Evolutionary conservation across 345 rosid species (phyloP).

Genomic region (Salix viminalis): DNA sequence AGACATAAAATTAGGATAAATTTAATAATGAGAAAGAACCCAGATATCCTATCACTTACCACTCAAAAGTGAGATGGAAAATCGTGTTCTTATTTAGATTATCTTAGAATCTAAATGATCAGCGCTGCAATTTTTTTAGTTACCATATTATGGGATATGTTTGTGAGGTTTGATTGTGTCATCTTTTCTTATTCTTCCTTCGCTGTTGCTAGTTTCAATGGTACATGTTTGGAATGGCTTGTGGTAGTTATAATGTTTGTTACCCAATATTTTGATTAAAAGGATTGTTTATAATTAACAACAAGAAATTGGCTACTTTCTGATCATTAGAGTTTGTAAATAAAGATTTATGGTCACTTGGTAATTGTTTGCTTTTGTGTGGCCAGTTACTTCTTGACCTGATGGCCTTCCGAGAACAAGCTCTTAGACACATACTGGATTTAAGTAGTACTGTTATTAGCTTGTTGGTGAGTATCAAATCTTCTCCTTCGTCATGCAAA

Average conservation of each 20-base stretch:
- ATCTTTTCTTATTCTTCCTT: background rate
- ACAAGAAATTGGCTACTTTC: background rate
- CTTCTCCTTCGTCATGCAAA: slow-evolving; percentile 19
- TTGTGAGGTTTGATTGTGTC: background rate
- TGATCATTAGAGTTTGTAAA: background rate
- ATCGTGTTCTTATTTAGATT: background rate
- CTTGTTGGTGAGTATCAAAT: slow-evolving; percentile 71
- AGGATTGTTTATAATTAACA: background rate
- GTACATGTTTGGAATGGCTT: background rate
- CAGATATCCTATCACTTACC: background rate
- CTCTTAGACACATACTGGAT: slow-evolving; percentile 90
- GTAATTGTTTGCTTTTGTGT: slow-evolving; percentile 32
- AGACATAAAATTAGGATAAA: background rate
- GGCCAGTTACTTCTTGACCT: slow-evolving; percentile 89
- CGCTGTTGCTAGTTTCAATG: background rate
- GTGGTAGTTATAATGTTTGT: background rate
- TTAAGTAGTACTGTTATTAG: slow-evolving; percentile 97
- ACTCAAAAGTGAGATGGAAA: background rate
- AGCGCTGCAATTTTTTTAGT: background rate
- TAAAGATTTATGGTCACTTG: background rate
- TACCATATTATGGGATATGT: background rate
- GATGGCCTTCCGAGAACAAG: slow-evolving; percentile 97
- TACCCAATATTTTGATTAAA: background rate
- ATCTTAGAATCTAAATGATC: background rate
- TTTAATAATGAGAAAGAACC: too few relatives aligned